These are phyloP conservation scores for Yamadazyma paraphyllophila DNA, from an alignment of 805 yeast species.

Conservation along the genomic window DNA sequence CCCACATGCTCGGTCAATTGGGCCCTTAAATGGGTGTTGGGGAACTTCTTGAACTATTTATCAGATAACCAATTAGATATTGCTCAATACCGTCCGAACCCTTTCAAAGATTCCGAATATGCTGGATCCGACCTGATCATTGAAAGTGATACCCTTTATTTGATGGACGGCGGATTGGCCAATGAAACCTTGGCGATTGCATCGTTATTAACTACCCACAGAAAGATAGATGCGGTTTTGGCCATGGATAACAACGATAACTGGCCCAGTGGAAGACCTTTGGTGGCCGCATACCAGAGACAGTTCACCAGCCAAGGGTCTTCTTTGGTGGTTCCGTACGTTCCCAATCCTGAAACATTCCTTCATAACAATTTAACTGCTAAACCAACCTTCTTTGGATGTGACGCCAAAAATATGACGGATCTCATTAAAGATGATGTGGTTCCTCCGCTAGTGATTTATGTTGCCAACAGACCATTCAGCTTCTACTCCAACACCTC, in stretches of 20 bases:
- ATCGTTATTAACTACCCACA: conserved; percentile 30
- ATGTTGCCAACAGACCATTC: conserved; percentile 39
- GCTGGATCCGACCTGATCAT: conserved; percentile 19
- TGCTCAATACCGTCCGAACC: conserved; percentile 36
- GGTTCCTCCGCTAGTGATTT: conserved; percentile 37
- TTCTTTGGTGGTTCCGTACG: conserved; percentile 33
- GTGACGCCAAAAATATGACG: conserved; percentile 37
- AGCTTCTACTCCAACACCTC: conserved; percentile 33
- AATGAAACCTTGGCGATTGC: conserved; percentile 37
- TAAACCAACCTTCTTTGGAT: conserved; percentile 42
- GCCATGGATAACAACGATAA: conserved; percentile 33
- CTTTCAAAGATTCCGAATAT: conserved; percentile 31
- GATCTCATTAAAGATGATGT: conserved; percentile 35
- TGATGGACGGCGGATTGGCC: conserved; percentile 41
- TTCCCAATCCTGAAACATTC: conserved; percentile 35
- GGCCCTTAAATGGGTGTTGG: conserved; percentile 25
- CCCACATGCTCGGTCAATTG: conserved; percentile 27
- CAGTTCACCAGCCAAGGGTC: conserved; percentile 34
- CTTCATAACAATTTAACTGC: conserved; percentile 33
- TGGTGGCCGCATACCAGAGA: conserved; percentile 32
- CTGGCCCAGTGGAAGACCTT: conserved; percentile 37
- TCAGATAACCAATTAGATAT: conserved; percentile 28
- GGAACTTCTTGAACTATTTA: conserved; percentile 23
- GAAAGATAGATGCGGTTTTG: conserved; percentile 36
- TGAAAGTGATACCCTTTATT: conserved; percentile 28